Conservation (phyloP, 2,329 filamentous ascomycete genomes). For the Sphaerulina vaccinii region DNA sequence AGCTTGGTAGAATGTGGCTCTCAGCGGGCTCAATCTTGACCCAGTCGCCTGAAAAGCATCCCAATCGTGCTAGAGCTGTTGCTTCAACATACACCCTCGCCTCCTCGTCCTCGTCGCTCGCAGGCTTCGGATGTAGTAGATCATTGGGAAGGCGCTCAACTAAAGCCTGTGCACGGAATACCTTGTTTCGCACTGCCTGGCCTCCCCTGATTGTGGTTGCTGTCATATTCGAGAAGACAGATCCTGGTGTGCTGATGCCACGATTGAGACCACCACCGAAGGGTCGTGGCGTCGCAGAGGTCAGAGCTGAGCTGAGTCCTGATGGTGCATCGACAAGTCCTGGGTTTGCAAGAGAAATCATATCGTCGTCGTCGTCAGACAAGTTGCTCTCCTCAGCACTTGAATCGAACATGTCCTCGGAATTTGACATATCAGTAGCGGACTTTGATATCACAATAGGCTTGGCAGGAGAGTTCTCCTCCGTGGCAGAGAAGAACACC, state of each 20-base stretch:
- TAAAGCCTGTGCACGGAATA: constrained; percentile 81
- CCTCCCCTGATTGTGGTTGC: constrained; percentile 76
- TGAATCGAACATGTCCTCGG: constrained; percentile 58
- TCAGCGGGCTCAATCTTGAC: constrained; percentile 76
- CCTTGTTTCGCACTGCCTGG: constrained; percentile 65
- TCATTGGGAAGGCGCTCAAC: constrained; percentile 71
- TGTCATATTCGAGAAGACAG: constrained; percentile 85
- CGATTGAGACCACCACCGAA: constrained; percentile 64
- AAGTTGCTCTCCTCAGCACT: constrained; percentile 69
- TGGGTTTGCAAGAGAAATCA: constrained; percentile 84
- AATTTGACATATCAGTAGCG: constrained; percentile 43
- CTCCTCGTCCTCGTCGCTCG: constrained; percentile 80
- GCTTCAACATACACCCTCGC: constrained; percentile 89
- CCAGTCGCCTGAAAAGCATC: constrained; percentile 98
- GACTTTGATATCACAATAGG: constrained; percentile 41
- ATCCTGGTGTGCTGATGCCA: constrained; percentile 78
- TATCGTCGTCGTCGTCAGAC: constrained; percentile 90
- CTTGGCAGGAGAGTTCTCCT: constrained; percentile 57
- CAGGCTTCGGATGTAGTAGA: constrained; percentile 79
- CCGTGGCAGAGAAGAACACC: constrained; percentile 87
- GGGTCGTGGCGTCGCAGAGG: constrained; percentile 77
- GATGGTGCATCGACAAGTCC: constrained; percentile 73
- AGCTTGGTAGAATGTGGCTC: constrained; percentile 68
- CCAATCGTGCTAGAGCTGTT: constrained; percentile 78
- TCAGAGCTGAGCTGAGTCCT: constrained; percentile 75